Evolutionary conservation across 768 basidiomycete genomes (phyloP), one percentile per base, ranked within the genome.

Genomic region (Neoboletus subvelutipes): DNA sequence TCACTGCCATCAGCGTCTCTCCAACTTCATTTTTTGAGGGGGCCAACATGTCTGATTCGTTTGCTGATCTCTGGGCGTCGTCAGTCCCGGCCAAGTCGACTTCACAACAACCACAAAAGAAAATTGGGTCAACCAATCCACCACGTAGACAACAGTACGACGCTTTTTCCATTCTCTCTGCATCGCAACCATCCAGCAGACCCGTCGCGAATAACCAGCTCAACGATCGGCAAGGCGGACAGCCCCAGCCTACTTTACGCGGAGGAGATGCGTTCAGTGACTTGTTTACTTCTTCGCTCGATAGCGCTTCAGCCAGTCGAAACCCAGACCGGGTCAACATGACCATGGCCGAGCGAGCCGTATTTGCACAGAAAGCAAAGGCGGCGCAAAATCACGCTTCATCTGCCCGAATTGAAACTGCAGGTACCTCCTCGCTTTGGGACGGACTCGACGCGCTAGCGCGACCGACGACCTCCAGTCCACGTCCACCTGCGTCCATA

Each of bases 311-410:
- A 60, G 58, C 13, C 80, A 28, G 28, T 15, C 53, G 42, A 54
- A 43, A 49, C 31, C 39, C 37, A 31, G 46, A 61, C n/a, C n/a
- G n/a, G n/a, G 36, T 52, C 41, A 50, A 36, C 39, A 24, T 92
- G 78, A 90, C 87, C 3, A 86, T 94, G 15, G 91, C 92, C 0
- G 83, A 93, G 66, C 80, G 84, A 50, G 85, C 87, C 6, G 82
- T 81, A 43, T 75, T 80, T 61, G 80, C 77, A 0, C 84, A 85
- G 66, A 74, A 74, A 56, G 76, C 83, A 64, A 77, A 74, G 54
- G 57, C 59, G n/a, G 56, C 64, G 22, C 73, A 73, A 46, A 63
- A 17, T 57, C 47, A 28, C 22, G 56, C 52, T 58, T 61, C 49
- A 53, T 68, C 55, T 37, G 2, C n/a, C 41, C 56, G 40, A 2